A percentile compares a stretch with the other conserved stretches of the same genome.
Conservation (phyloP, 257 asterid genomes). For the Solanum chiquidenum region DNA sequence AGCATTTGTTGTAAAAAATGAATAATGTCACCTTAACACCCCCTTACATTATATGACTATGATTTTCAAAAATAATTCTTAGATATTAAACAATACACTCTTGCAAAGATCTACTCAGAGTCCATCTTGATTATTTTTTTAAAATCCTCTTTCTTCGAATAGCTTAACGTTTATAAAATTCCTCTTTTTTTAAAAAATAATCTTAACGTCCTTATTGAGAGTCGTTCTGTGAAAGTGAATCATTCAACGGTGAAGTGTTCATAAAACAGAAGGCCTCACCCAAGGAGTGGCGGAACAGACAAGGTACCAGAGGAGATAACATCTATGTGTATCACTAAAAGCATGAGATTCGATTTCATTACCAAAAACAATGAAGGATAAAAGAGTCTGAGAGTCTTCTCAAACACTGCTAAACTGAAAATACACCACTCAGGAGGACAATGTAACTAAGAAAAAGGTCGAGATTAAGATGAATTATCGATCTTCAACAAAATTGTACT, state of each 20-base stretch:
- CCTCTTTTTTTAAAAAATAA: too few species aligned
- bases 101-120: too few species aligned
- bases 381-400: background rate
- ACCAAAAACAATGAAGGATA: background rate
- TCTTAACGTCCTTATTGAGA: background rate
- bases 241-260: too few species aligned
- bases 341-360: background rate
- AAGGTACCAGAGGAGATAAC: background rate
- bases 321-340: background rate
- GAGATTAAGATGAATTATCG: background rate
- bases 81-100: background rate
- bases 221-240: too few species aligned
- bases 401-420: background rate
- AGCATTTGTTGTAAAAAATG: background rate
- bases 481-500: slow-evolving; percentile 19
- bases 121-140: too few species aligned
- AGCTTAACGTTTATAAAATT: too few species aligned
- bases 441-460: background rate
- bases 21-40: background rate
- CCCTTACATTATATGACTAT: background rate
- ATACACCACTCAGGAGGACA: background rate
- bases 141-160: too few species aligned
- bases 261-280: too few species aligned
- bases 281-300: background rate
- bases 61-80: background rate